These are phyloP conservation scores for Entonaema liquescens DNA, from an alignment of 495 filamentous ascomycete species.

Conservation along the genomic window DNA sequence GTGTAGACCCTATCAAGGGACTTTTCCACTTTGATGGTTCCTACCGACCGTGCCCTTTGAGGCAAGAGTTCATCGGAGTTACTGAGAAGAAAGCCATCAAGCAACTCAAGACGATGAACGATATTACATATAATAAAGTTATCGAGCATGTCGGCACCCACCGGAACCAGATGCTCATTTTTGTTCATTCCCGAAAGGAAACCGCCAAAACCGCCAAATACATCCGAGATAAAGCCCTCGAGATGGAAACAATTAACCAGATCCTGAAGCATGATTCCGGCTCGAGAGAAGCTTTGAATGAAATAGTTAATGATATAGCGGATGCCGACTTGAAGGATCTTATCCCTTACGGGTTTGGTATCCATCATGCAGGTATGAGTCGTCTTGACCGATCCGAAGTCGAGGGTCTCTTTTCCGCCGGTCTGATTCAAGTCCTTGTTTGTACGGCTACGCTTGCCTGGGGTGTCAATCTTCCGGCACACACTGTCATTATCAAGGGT, in stretches of 20 bases:
- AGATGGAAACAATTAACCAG: slow-evolving; percentile 95
- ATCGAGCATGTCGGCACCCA: slow-evolving; percentile 93
- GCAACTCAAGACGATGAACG: slow-evolving; percentile 99
- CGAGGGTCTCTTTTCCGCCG: slow-evolving; percentile 91
- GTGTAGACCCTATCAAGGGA: slow-evolving; percentile 84
- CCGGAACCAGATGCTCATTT: slow-evolving; percentile 96
- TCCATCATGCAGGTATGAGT: slow-evolving; percentile 97
- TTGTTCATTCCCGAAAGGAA: slow-evolving; percentile 97
- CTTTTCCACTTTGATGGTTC: slow-evolving; percentile 97
- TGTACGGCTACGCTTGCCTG: slow-evolving; percentile 96
- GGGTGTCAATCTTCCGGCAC: slow-evolving; percentile 94
- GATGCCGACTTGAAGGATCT: slow-evolving; percentile 94
- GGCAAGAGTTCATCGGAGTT: slow-evolving; percentile 97
- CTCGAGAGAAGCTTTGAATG: slow-evolving; percentile 83
- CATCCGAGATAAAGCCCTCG: slow-evolving; percentile 92
- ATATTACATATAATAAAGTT: slow-evolving; percentile 97
- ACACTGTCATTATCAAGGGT: slow-evolving; percentile 96
- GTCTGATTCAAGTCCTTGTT: slow-evolving; percentile 91
- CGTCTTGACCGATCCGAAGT: slow-evolving; percentile 92
- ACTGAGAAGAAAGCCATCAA: slow-evolving; percentile 99
- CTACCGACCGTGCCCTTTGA: slow-evolving; percentile 89
- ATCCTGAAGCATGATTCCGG: slow-evolving; percentile 94
- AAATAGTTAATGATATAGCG: slow-evolving; percentile 82
- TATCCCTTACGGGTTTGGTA: slow-evolving; percentile 94
- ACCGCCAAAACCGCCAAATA: slow-evolving; percentile 97